These are phyloP conservation scores for Globisporangium recalcitrans DNA, from an alignment of 352 stramenopile species.

Conservation along the genomic window DNA sequence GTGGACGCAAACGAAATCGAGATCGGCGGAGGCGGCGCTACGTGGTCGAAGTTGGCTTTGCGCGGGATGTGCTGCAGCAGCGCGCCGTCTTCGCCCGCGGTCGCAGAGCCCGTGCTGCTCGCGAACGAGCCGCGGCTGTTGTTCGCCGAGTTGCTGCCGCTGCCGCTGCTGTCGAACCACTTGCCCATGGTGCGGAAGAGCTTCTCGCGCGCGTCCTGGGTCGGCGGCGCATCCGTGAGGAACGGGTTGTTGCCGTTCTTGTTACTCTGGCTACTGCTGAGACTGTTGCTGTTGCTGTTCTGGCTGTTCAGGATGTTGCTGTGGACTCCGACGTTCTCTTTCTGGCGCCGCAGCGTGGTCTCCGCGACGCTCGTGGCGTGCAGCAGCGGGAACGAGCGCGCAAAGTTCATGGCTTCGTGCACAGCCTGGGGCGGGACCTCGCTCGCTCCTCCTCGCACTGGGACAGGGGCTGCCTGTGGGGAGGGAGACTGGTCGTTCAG, in stretches of 20 bases:
- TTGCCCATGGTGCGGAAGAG: constrained; percentile 56
- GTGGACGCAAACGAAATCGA: constrained; percentile 9
- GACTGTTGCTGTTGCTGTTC: background rate
- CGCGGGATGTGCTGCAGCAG: constrained; percentile 15
- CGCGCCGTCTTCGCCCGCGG: constrained; percentile 1
- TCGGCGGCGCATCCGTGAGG: background rate
- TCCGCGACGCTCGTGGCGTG: constrained; percentile 24
- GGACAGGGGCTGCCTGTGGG: background rate
- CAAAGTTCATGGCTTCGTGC: constrained; percentile 22
- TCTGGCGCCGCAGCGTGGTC: constrained; percentile 7
- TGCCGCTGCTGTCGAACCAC: constrained; percentile 26
- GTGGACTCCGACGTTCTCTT: background rate
- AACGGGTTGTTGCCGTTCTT: constrained; percentile 1
- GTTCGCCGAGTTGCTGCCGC: background rate
- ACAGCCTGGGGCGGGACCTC: constrained; percentile 2
- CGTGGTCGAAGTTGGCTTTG: background rate
- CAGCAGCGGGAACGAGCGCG: constrained; percentile 34
- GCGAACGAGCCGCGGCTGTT: constrained; percentile 12
- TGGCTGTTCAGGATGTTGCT: background rate
- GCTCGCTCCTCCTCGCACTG: background rate
- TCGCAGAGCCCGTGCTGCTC: constrained; percentile 13
- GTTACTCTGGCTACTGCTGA: background rate
- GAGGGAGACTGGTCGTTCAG: constrained; percentile 6
- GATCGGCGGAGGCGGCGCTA: constrained; percentile 9
- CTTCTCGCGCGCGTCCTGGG: constrained; percentile 27